phyloP scores from a whole-genome alignment of 2,329 filamentous ascomycete genomes.

The Apiospora aurea region DNA sequence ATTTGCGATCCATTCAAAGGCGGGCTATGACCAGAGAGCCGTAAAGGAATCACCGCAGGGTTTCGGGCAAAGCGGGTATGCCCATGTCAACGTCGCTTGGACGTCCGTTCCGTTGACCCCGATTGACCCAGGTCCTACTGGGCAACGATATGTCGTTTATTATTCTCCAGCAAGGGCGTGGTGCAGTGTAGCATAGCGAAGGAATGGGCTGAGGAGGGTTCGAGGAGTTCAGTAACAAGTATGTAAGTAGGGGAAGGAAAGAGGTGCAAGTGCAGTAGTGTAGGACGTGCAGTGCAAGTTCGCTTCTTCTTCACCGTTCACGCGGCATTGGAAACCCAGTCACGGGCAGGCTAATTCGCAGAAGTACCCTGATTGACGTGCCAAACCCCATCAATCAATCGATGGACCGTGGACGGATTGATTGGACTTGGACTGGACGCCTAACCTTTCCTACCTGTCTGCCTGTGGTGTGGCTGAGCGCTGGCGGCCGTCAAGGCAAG shows the following conservation, averaged over 20 bases:
- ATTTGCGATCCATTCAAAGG: constrained; percentile 17
- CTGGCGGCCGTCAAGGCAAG: background rate
- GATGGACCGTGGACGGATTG: background rate
- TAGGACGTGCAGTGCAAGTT: background rate
- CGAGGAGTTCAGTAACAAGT: background rate
- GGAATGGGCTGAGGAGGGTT: background rate
- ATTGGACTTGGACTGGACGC: background rate
- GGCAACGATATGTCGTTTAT: background rate
- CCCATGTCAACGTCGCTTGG: background rate
- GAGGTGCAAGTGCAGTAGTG: background rate
- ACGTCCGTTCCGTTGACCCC: background rate
- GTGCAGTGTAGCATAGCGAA: background rate
- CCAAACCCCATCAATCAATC: background rate
- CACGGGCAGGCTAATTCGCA: background rate
- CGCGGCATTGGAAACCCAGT: background rate
- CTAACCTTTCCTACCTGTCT: background rate
- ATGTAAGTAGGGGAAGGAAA: background rate
- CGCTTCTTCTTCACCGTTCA: background rate
- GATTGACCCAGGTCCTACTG: background rate
- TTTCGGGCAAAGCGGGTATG: constrained; percentile 7
- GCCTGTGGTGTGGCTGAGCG: background rate
- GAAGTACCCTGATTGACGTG: constrained; percentile 4
- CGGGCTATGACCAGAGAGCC: background rate
- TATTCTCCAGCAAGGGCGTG: background rate
- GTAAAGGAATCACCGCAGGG: background rate